A percentile compares a stretch with the other conserved stretches of the same genome.
Conservation (phyloP, 768 basidiomycete species). For the Trametes elegans region DNA sequence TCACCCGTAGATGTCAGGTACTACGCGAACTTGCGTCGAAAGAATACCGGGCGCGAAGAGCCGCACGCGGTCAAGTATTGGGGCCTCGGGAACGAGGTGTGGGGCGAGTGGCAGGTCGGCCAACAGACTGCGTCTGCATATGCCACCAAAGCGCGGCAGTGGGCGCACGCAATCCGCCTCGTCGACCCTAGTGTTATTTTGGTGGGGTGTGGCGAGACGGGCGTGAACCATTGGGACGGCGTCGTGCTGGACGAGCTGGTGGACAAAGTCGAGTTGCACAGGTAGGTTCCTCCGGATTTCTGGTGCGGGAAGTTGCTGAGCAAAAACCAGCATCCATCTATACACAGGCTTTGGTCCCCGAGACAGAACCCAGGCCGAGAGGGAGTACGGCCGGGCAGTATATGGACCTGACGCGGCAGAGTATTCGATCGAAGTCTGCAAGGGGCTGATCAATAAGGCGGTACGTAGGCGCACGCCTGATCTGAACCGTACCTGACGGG, state of each 20-base stretch:
- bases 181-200: slow-evolving; percentile 56
- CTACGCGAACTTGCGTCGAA: slow-evolving; percentile 58
- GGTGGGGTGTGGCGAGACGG: slow-evolving; percentile 48
- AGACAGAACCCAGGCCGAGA: slow-evolving; percentile 23
- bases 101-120: slow-evolving; percentile 57
- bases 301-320: background rate
- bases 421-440: slow-evolving; percentile 25
- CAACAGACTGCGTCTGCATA: slow-evolving; percentile 56
- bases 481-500: background rate
- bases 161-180: slow-evolving; percentile 58
- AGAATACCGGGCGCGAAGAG: slow-evolving; percentile 50
- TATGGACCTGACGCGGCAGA: slow-evolving; percentile 27
- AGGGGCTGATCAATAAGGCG: slow-evolving; percentile 26
- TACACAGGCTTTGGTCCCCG: slow-evolving; percentile 26
- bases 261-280: slow-evolving; percentile 26
- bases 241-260: slow-evolving; percentile 29
- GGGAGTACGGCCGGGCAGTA: slow-evolving; percentile 24
- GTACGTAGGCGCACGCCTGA: slow-evolving; percentile 1
- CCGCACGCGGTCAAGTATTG: slow-evolving; percentile 46
- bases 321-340: slow-evolving; percentile 20
- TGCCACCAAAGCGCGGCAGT: slow-evolving; percentile 53
- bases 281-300: background rate
- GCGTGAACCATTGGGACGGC: slow-evolving; percentile 38
- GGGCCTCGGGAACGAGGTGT: slow-evolving; percentile 53
- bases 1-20: slow-evolving; percentile 19